Conservation (phyloP, 441 rosid species). For the Manihot esculenta region DNA sequence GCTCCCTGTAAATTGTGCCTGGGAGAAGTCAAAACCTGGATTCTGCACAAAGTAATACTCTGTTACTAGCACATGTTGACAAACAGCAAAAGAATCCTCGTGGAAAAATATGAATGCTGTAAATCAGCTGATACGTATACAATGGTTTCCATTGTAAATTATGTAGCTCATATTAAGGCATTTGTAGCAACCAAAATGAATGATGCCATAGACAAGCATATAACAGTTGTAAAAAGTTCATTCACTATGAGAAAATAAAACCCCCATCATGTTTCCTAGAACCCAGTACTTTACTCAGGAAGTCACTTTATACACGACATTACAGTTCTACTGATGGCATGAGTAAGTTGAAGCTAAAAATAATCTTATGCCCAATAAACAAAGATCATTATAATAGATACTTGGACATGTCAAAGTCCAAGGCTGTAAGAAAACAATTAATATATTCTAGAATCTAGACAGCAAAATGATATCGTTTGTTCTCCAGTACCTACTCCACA, state of each 20-base stretch:
- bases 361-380: neutral
- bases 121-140: neutral
- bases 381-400: neutral
- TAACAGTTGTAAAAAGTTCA: neutral
- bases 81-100: neutral
- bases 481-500: neutral
- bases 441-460: neutral
- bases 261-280: neutral
- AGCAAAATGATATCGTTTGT: neutral
- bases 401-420: neutral
- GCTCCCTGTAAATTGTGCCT: slow-evolving; percentile 60
- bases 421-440: neutral
- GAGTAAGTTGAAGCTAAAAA: neutral
- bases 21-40: slow-evolving; percentile 76
- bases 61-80: slow-evolving; percentile 6
- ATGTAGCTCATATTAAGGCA: neutral
- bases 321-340: neutral
- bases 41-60: slow-evolving; percentile 43
- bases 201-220: neutral
- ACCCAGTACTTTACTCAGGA: neutral
- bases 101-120: neutral
- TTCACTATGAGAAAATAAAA: neutral
- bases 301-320: neutral
- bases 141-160: neutral
- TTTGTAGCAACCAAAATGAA: neutral